Evolutionary conservation across 805 yeast genomes (phyloP).

Genomic region (Cyberlindnera maclurae): DNA sequence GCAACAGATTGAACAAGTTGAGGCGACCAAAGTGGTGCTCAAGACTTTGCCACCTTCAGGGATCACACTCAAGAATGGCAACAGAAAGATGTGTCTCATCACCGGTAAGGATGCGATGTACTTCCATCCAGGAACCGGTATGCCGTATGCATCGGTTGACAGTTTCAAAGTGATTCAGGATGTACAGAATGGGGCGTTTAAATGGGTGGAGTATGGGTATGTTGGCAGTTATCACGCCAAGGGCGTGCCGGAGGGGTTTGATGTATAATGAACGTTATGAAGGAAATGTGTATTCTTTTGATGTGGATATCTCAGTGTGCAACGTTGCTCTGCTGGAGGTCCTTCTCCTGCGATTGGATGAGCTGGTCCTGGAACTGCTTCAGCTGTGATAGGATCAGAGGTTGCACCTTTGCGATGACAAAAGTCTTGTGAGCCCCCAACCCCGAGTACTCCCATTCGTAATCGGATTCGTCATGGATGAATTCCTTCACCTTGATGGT

Average conservation of each 20-base stretch:
- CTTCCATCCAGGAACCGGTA: slow-evolving; percentile 81
- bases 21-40: slow-evolving; percentile 42
- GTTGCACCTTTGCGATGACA: slow-evolving; percentile 44
- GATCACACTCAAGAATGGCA: slow-evolving; percentile 61
- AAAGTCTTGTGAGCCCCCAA: slow-evolving; percentile 30
- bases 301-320: slow-evolving; percentile 3
- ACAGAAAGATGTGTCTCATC: slow-evolving; percentile 61
- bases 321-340: slow-evolving; percentile 40
- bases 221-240: slow-evolving; percentile 62
- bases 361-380: slow-evolving; percentile 56
- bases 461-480: slow-evolving; percentile 70
- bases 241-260: slow-evolving; percentile 87
- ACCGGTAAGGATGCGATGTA: slow-evolving; percentile 76
- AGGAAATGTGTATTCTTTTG: not conserved
- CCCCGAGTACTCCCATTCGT: slow-evolving; percentile 47
- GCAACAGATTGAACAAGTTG: slow-evolving; percentile 19
- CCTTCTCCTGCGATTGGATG: slow-evolving; percentile 52
- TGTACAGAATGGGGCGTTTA: slow-evolving; percentile 40
- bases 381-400: slow-evolving; percentile 41
- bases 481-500: slow-evolving; percentile 55
- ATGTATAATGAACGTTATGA: slow-evolving; percentile 8
- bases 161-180: slow-evolving; percentile 64
- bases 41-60: slow-evolving; percentile 72
- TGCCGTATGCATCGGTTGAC: slow-evolving; percentile 79
- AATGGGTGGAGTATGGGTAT: slow-evolving; percentile 44